Percentiles rank a stretch among this genome's conserved stretches.
Evolutionary conservation across 2,329 filamentous ascomycete species (phyloP).

Genomic region (Apiospora malaysiana): DNA sequence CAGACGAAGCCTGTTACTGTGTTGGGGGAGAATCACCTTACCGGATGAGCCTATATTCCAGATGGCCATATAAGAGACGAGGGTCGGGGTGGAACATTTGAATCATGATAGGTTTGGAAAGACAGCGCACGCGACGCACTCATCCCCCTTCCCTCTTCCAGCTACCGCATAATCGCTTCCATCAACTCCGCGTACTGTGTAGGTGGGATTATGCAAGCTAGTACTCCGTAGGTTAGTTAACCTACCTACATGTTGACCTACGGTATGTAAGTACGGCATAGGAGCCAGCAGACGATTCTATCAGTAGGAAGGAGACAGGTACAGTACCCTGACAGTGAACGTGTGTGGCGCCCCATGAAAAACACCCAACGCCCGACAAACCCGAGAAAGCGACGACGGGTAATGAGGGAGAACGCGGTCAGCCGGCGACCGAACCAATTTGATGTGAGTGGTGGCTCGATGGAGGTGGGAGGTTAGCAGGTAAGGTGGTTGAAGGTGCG

Average conservation of each 20-base stretch:
- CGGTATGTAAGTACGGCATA: too few species aligned
- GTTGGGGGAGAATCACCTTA: background rate
- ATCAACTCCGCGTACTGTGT: background rate
- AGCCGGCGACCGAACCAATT: constrained; percentile 16
- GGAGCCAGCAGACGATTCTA: background rate
- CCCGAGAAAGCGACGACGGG: background rate
- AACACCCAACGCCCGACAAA: too few species aligned
- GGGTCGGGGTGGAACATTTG: constrained; percentile 8
- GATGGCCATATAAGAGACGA: constrained; percentile 10
- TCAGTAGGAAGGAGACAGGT: background rate
- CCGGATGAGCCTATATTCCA: background rate
- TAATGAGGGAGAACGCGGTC: background rate
- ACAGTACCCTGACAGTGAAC: too few species aligned
- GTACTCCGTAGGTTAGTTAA: too few species aligned
- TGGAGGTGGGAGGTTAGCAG: background rate
- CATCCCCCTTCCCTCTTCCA: background rate
- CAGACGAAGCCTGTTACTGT: background rate
- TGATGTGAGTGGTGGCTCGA: background rate
- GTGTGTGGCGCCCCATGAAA: too few species aligned
- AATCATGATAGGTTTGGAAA: constrained; percentile 8
- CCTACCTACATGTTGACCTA: too few species aligned
- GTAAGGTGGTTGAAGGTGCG: background rate
- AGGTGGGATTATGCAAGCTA: background rate
- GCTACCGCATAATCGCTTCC: background rate
- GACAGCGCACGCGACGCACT: background rate